Evolutionary conservation across 2,329 filamentous ascomycete species (phyloP), one percentile per base, ranked within the genome.

Genomic region (Alternaria viburni): DNA sequence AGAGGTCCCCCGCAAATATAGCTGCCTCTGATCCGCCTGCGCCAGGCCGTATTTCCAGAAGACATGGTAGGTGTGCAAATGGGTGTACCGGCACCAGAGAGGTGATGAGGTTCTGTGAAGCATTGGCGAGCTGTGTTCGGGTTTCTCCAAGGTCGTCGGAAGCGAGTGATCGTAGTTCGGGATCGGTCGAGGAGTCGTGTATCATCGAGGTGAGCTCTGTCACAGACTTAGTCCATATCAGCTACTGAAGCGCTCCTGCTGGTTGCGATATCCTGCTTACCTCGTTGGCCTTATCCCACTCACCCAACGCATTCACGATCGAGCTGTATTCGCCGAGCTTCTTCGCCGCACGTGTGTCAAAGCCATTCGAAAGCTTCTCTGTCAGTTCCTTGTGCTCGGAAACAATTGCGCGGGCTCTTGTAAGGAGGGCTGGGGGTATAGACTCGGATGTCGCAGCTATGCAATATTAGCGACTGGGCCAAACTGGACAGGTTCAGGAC

Each of bases 11-110:
- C 12, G 94, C 93, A 72, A 99, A 99, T 66, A 97, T 89, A 0
- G 93, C 90, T 3, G 95, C 94, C 81, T 99, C 96, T 61, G 93
- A 89, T 3, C 96, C 96, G 41, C 96, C 96, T 0, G 93, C 94
- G 0, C 96, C 96, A 0, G 96, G 96, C 1, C 94, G 88, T 63
- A 99, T 91, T 81, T 99, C 96, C 45, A 99, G 82, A 67, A 99
- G 86, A 79, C 95, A 98, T 57, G 94, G 93, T 70, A 98, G 86
- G 66, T 93, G 87, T 30, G 93, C 93, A 77, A 97, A 99, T 3
- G 94, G 92, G 78, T 99, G 94, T 44, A 89, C 88, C 1, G 96
- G 96, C 15, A 97, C 91, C 57, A 99, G 86, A 49, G 91, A 89
- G 21, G 86, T 88, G 25, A 93, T 93, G 46, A 99, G 86, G 36